Base-by-base conservation (phyloP, 768 basidiomycete species). In the Mycena alexandri region DNA sequence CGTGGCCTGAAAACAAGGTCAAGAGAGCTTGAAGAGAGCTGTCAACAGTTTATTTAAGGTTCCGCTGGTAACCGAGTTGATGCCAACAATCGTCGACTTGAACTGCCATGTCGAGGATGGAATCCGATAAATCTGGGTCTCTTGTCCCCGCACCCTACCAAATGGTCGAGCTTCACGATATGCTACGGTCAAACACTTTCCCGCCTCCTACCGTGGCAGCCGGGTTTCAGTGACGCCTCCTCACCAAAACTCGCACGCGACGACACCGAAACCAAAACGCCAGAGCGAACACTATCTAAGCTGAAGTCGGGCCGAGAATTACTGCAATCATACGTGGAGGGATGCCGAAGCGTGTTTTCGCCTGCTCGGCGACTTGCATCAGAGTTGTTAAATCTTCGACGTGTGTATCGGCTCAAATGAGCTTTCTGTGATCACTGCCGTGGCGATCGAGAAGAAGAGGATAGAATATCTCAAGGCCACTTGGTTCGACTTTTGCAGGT, bases 311-410 rank as follows among this genome's bases (percentile, higher is more conserved):
- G 54, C 13, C 36, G 61, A 24, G 41, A 1, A 2, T 9, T 7
- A 19, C 25, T 63, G 29, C 0, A 46, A 9, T 19, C 41, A 3
- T 48, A 57, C 17, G 7, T 11, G 2, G 36, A 55, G 13, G 34
- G 42, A 43, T 46, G 33, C 9, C 21, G 13, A 16, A 64, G 55
- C 47, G 22, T 51, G 10, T 46, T 57, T 51, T 48, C 63, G 44
- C 54, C 55, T 5, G 33, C 41, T 10, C 53, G 63, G 6, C 53
- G 54, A 0, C 46, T 64, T 22, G 44, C 55, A 1, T 5, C 29
- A 9, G 63, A 64, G 36, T 42, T 64, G 25, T 24, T 64, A 55
- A 34, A 52, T 64, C 16, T 64, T 64, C 55, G 54, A 57, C 8
- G 46, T 43, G 33, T 17, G 13, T 8, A 4, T 42, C 24, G 55